These are phyloP conservation scores for Exophiala bonariae DNA, from an alignment of 2,329 filamentous ascomycete genomes.

Conservation along the genomic window DNA sequence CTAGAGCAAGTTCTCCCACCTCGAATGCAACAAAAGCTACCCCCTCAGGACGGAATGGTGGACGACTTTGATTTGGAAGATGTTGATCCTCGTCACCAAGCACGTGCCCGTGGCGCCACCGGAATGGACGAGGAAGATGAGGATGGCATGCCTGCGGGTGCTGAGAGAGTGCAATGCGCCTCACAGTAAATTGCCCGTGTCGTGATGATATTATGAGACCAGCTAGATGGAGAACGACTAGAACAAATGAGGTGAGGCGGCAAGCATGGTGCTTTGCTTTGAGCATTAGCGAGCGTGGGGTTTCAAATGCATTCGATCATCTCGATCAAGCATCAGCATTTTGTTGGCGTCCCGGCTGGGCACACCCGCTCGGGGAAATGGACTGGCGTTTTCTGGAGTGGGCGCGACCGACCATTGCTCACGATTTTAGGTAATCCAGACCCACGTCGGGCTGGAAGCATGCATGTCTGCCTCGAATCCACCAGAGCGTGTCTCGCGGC, in stretches of 20 bases:
- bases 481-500: not conserved
- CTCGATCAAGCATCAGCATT: too few species aligned
- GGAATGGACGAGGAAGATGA: constrained; percentile 70
- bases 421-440: too few species aligned
- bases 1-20: constrained; percentile 84
- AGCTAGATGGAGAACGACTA: constrained; percentile 1
- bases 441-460: too few species aligned
- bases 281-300: constrained; percentile 16
- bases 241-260: constrained; percentile 6
- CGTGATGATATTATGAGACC: too few species aligned
- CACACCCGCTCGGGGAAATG: too few species aligned
- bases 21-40: constrained; percentile 62
- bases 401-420: too few species aligned
- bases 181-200: constrained; percentile 45
- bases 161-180: constrained; percentile 53
- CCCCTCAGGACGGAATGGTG: constrained; percentile 83
- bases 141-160: constrained; percentile 47
- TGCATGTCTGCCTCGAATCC: too few species aligned
- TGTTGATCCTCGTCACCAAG: constrained; percentile 66
- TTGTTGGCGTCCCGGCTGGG: too few species aligned
- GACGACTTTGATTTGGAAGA: constrained; percentile 88
- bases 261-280: constrained; percentile 3
- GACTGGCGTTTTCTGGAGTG: too few species aligned
- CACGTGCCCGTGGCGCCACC: constrained; percentile 67
- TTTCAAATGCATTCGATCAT: constrained; percentile 5